Base-by-base conservation (phyloP, 2,329 filamentous ascomycete genomes). In the Colletotrichum endophyticum region DNA sequence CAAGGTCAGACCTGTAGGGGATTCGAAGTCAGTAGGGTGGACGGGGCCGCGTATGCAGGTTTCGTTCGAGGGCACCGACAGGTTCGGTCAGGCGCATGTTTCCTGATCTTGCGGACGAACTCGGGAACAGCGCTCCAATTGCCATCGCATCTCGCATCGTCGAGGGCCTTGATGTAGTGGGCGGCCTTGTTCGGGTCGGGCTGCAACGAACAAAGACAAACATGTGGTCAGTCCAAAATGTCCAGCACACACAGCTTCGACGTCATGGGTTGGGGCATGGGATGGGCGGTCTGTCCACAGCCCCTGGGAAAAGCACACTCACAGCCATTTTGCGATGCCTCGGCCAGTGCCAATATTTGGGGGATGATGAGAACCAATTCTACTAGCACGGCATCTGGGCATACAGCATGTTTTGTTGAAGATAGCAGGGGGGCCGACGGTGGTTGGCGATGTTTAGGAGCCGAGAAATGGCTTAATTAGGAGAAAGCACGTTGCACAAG, bases 51-150 rank as follows among this genome's bases (percentile, higher is more conserved):
- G n/a, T 53, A 32, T n/a, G 70, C 36, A 39, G 44, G 56, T 36
- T 72, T 34, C 25, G 30, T 56, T 75, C 70, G 70, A 76, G 70
- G 74, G 19, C 22, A 83, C 92, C 81, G 93, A 98, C 96, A 98
- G 86, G 92, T 91, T 84, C 95, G 92, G 77, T 95, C 92, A 56
- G 96, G 94, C 80, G 96, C 95, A 90, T 99, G 96, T 86, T 99
- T 99, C 82, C 94, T 94, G 82, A 99, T 91, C 86, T 99, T 99
- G 84, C 96, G 93, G 81, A 97, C 93, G 78, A 98, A 91, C 87
- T 99, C 96, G 30, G 95, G 95, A 34, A 99, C 91, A 34, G 95
- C 92, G 79, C 92, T 89, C 97, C 97, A 99, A 84, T 93, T 93
- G 69, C 94, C 96, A 81, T 96, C 93, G 85, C 95, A 98, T 82